These are phyloP conservation scores for Parastagonospora nodorum DNA, from an alignment of 2,329 filamentous ascomycete species.

Conservation along the genomic window DNA sequence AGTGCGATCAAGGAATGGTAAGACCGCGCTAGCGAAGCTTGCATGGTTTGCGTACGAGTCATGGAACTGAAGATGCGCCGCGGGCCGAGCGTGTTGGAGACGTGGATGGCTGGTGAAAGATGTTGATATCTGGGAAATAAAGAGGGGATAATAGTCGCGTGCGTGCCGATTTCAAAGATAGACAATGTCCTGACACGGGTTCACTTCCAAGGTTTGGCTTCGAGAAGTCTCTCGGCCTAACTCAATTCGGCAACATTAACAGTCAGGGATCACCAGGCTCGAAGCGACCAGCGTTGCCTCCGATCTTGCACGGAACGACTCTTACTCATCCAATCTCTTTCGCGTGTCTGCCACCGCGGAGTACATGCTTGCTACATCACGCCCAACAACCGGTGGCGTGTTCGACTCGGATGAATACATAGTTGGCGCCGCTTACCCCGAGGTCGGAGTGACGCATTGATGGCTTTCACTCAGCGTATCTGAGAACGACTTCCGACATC, in stretches of 20 bases:
- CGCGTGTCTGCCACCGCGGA: slow-evolving; percentile 5
- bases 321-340: slow-evolving; percentile 10
- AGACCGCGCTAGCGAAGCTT: slow-evolving; percentile 16
- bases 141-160: no score
- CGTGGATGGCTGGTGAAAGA: background rate
- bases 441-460: slow-evolving; percentile 5
- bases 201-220: no score
- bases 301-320: slow-evolving; percentile 1
- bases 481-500: slow-evolving; percentile 7
- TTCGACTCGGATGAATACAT: slow-evolving; percentile 13
- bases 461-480: slow-evolving; percentile 3
- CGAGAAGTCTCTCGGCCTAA: slow-evolving; percentile 1
- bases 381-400: slow-evolving; percentile 19
- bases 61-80: slow-evolving; percentile 11
- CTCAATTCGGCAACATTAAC: slow-evolving; percentile 10
- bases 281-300: slow-evolving; percentile 5
- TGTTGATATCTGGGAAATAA: background rate
- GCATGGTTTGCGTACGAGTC: slow-evolving; percentile 17
- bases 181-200: no score
- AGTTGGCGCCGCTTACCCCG: slow-evolving; percentile 8
- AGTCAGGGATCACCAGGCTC: slow-evolving; percentile 15
- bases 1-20: slow-evolving; percentile 14
- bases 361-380: slow-evolving; percentile 6
- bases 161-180: no score
- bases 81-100: slow-evolving; percentile 5